phyloP scores from a whole-genome alignment of 352 stramenopile genomes.

The Poterioochromonas sp. region DNA sequence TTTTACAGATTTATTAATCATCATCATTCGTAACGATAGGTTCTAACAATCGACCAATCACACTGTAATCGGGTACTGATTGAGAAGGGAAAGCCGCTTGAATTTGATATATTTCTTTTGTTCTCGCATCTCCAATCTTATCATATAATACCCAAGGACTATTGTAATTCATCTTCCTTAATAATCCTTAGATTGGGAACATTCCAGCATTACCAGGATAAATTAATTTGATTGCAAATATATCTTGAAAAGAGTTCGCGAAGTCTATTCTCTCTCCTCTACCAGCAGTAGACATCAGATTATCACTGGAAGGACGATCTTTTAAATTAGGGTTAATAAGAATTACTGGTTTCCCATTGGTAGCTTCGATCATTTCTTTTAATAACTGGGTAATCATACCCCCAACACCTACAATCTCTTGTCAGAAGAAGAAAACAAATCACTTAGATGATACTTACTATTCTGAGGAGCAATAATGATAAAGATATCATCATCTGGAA shows the following conservation, averaged over 20 bases:
- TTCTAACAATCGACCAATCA: too few species aligned
- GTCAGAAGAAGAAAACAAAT: too few species aligned
- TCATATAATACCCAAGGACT: background rate
- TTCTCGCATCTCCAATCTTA: background rate
- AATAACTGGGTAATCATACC: slow-evolving; percentile 39
- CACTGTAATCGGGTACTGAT: background rate
- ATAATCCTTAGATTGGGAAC: background rate
- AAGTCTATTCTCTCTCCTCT: slow-evolving; percentile 37
- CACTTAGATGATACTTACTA: background rate
- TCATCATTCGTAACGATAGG: too few species aligned
- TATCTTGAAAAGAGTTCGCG: slow-evolving; percentile 34
- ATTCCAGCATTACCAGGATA: background rate
- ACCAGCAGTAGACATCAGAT: slow-evolving; percentile 43
- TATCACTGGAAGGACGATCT: slow-evolving; percentile 42
- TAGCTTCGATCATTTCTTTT: slow-evolving; percentile 35
- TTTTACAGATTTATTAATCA: too few species aligned
- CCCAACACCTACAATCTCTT: too few species aligned
- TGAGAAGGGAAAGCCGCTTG: background rate
- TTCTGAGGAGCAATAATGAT: slow-evolving; percentile 29
- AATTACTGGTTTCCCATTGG: slow-evolving; percentile 37
- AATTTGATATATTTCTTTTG: background rate
- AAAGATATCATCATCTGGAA: slow-evolving; percentile 41
- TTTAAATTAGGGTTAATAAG: slow-evolving; percentile 45
- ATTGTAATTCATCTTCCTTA: background rate
- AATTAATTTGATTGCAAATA: background rate